Percentiles rank a stretch among this genome's conserved stretches.
Evolutionary conservation across 768 basidiomycete species (phyloP).

Genomic region (Phlebiopsis flavidoalba): DNA sequence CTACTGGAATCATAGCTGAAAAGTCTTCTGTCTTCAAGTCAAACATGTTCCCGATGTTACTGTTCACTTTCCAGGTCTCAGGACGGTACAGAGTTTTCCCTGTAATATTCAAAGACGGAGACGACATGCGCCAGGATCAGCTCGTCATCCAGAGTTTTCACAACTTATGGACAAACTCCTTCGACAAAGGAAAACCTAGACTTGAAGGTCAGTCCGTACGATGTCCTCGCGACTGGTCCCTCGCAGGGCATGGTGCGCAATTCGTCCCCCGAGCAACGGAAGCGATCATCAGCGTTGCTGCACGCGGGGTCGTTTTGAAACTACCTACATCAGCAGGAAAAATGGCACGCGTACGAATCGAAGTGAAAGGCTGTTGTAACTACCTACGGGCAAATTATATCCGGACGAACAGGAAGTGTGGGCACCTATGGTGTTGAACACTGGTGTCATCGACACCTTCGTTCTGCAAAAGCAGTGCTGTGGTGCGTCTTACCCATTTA

Average conservation of each 20-base stretch:
- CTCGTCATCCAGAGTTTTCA: slow-evolving; percentile 97
- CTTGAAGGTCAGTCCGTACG: slow-evolving; percentile 85
- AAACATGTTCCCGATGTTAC: slow-evolving; percentile 85
- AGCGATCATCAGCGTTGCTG: slow-evolving; percentile 89
- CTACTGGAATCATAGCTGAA: slow-evolving; percentile 86
- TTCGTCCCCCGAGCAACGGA: slow-evolving; percentile 96
- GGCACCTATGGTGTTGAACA: slow-evolving; percentile 95
- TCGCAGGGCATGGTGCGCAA: slow-evolving; percentile 94
- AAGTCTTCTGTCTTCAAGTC: slow-evolving; percentile 97
- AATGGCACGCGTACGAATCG: too few relatives aligned
- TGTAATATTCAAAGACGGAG: slow-evolving; percentile 97
- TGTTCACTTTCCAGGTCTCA: slow-evolving; percentile 85
- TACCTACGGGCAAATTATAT: slow-evolving; percentile 82
- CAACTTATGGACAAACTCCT: slow-evolving; percentile 93
- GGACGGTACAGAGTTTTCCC: slow-evolving; percentile 79
- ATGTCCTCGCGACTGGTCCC: slow-evolving; percentile 88
- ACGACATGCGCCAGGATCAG: slow-evolving; percentile 98
- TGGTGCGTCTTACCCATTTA: slow-evolving; percentile 53
- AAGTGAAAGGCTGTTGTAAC: too few relatives aligned
- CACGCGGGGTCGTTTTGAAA: too few relatives aligned
- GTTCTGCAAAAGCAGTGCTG: slow-evolving; percentile 96
- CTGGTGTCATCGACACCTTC: slow-evolving; percentile 92
- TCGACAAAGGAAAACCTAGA: slow-evolving; percentile 94
- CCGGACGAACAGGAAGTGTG: slow-evolving; percentile 93
- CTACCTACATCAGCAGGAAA: too few relatives aligned